phyloP scores from a whole-genome alignment of 345 rosid genomes.

The Salix koriyanagi region DNA sequence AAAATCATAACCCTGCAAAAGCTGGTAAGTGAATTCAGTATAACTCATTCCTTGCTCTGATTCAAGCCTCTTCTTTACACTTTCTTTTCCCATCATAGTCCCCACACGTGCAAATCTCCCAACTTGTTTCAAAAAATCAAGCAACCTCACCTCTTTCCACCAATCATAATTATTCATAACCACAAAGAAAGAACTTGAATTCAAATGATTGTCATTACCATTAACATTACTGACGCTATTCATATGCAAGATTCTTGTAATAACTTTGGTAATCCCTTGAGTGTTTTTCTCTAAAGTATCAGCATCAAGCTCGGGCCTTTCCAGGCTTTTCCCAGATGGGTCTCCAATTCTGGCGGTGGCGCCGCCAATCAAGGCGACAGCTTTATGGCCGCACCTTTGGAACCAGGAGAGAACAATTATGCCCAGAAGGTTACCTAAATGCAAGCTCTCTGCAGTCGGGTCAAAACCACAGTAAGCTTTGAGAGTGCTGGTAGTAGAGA shows the following conservation, averaged over 20 bases:
- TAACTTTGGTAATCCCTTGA: constrained; percentile 43
- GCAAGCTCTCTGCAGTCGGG: constrained; percentile 91
- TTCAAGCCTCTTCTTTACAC: constrained; percentile 86
- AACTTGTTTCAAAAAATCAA: constrained; percentile 74
- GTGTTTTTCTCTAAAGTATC: constrained; percentile 55
- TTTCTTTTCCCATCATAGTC: constrained; percentile 81
- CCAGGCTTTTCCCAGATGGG: constrained; percentile 90
- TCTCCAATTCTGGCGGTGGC: constrained; percentile 92
- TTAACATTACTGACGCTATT: constrained; percentile 7
- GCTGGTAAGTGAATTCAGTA: constrained; percentile 88
- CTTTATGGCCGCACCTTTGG: constrained; percentile 77
- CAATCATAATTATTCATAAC: constrained; percentile 87
- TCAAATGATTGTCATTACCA: neutral
- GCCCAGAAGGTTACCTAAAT: constrained; percentile 86
- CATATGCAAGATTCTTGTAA: constrained; percentile 43
- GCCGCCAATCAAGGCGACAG: constrained; percentile 87
- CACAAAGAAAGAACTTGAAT: constrained; percentile 20
- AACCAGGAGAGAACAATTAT: constrained; percentile 96
- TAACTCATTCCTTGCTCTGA: constrained; percentile 95
- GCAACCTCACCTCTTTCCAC: constrained; percentile 82
- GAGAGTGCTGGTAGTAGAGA: constrained; percentile 42
- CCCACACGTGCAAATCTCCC: constrained; percentile 87
- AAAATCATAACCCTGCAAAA: constrained; percentile 88
- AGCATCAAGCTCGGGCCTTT: constrained; percentile 78
- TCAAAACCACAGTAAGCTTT: constrained; percentile 91